Conservation (phyloP, 23 red algal genomes). For the Gracilaria domingensis region DNA sequence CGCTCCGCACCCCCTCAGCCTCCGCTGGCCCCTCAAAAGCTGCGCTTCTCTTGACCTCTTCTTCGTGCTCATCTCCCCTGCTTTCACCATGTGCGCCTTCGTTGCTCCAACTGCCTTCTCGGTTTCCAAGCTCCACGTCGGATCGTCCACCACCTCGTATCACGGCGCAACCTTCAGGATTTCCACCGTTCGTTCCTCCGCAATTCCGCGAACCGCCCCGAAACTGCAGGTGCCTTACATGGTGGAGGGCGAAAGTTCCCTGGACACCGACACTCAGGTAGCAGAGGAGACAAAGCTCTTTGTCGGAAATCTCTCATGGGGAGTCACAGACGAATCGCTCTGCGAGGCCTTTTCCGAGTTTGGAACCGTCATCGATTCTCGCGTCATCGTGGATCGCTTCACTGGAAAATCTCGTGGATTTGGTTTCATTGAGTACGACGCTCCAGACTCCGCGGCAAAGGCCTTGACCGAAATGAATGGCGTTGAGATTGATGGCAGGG, state of each 20-base stretch:
- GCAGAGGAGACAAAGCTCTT: conserved; percentile 84
- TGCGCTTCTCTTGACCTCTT: neutral
- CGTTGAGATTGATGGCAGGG: conserved; percentile 73
- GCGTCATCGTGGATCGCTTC: conserved; percentile 78
- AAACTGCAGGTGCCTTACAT: conserved; percentile 9
- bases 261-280: conserved; percentile 5
- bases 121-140: neutral
- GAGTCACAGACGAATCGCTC: conserved; percentile 76
- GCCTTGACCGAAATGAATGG: conserved; percentile 86
- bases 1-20: neutral
- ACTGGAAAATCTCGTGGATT: conserved; percentile 87
- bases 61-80: neutral
- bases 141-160: neutral
- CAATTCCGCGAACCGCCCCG: neutral
- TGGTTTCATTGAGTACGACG: conserved; percentile 91
- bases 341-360: conserved; percentile 71
- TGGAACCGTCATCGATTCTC: conserved; percentile 78
- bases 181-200: neutral
- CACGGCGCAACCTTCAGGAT: neutral
- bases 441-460: conserved; percentile 63
- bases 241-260: conserved; percentile 5
- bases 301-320: conserved; percentile 87
- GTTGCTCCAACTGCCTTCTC: conserved; percentile 5
- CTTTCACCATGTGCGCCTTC: conserved; percentile 23
- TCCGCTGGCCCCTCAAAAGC: neutral